Percentiles rank a stretch among this genome's conserved stretches.
Evolutionary conservation across 202 grass and related monocot genomes (phyloP).

Genomic region (Cymbopogon flexuosus): DNA sequence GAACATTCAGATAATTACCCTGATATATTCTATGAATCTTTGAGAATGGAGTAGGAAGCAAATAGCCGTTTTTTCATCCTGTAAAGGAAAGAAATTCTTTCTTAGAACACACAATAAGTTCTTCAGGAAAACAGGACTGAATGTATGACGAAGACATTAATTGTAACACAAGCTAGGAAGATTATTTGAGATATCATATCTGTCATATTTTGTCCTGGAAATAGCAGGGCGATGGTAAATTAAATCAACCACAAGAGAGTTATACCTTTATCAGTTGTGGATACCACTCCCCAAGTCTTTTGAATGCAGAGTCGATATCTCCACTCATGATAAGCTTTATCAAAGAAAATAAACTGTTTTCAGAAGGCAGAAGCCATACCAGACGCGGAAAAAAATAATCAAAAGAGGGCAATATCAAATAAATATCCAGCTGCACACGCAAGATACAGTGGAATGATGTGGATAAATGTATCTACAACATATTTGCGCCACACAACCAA

Average conservation of each 20-base stretch:
- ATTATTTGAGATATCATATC: slow-evolving; percentile 1
- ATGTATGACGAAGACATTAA: slow-evolving; percentile 6
- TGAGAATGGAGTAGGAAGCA: slow-evolving; percentile 98
- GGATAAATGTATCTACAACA: slow-evolving; percentile 3
- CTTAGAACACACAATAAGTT: slow-evolving; percentile 6
- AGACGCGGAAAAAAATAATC: not conserved
- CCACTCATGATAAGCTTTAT: slow-evolving; percentile 90
- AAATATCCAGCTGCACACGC: not conserved
- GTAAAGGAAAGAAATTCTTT: slow-evolving; percentile 35
- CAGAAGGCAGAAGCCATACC: slow-evolving; percentile 33
- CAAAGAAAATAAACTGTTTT: slow-evolving; percentile 45
- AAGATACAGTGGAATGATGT: not conserved
- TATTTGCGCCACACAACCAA: not conserved
- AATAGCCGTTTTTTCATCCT: slow-evolving; percentile 84
- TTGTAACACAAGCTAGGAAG: not conserved
- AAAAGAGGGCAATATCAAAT: not conserved
- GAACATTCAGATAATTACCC: slow-evolving; percentile 52
- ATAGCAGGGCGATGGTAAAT: not conserved
- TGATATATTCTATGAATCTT: slow-evolving; percentile 90
- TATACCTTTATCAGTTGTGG: slow-evolving; percentile 82
- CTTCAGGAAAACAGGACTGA: slow-evolving; percentile 13
- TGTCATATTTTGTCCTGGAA: not conserved
- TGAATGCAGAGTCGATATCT: slow-evolving; percentile 83
- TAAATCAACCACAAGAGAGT: slow-evolving; percentile 9
- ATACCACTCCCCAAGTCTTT: slow-evolving; percentile 92